Base-by-base conservation (phyloP, 106 monocot genomes). In the Posidonia australis region DNA sequence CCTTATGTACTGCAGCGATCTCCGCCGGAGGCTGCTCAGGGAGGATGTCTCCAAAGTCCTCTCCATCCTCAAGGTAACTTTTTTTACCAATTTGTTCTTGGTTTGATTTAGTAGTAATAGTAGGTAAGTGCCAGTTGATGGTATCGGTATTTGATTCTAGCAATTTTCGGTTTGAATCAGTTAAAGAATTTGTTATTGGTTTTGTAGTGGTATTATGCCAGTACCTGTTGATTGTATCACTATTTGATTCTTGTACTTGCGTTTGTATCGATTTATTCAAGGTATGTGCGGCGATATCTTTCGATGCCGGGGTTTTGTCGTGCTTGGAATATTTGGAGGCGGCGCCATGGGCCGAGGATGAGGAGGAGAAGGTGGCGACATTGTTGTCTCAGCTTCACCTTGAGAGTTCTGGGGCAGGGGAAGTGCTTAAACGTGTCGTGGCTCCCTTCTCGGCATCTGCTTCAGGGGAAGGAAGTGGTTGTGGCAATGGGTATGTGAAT, bases 261-360 rank as follows among this genome's bases (percentile, higher is more conserved):
- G 49, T 17, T 49, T 49, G 49, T 3, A 49, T n/a, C n/a, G n/a
- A n/a, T 17, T 13, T 18, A 2, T 59, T 71, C 23, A 25, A 84
- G 90, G 89, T 94, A 9, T 84, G 79, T 0, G 83, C 89, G 1
- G 86, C 86, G 32, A 89, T 94, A 43, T 72, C 44, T 17, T 94
- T 94, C 49, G 89, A 89, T 32, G 83, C 77, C 0, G 94, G 94
- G 10, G 86, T 94, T 6, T 44, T 84, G 44, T 78, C 94, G 5
- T 94, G 89, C 64, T 61, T 94, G 68, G 94, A 94, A 82, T 89
- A 84, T 66, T 64, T 94, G 71, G 94, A 94, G 68, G 94, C 94
- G 4, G 89, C 89, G 9, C 94, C 94, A 0, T 94, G 94, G 94
- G 82, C 89, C 0, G 94, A 94, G 67, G 94, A 94, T 45, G 94